Base-by-base conservation (phyloP, 257 asterid species). In the Handroanthus guayacan region DNA sequence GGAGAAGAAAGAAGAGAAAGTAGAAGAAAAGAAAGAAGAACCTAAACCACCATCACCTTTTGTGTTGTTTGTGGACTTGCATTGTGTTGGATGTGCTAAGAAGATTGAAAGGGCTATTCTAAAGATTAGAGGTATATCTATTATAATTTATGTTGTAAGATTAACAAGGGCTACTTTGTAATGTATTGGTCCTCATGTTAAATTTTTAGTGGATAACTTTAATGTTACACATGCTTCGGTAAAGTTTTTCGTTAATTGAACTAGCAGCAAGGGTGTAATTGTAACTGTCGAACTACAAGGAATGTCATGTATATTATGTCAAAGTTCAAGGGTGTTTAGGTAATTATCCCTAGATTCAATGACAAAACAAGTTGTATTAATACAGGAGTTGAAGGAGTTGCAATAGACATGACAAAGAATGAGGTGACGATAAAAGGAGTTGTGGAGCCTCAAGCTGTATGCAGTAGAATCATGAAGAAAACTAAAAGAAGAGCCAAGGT, bases 1-100 rank as follows among this genome's bases (percentile, higher is more conserved):
- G 71, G 88, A 84, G 78, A 69, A 81, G 54, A 80, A 81, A 18
- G 80, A 70, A 47, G 84, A 72, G 20, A 79, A 81, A 52, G 17
- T 11, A 71, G 89, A 77, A 37, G 86, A 85, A 54, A 74, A 75
- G 78, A 74, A 81, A 54, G 75, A 88, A 80, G 92, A 86, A 52
- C 77, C 96, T 0, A 89, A 90, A 58, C 90, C 91, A 38, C 93
- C 89, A 5, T 50, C 81, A 0, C 96, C 96, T n/a, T 79, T 89
- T 45, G 92, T 94, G 37, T 79, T 94, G 84, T 89, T 62, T 36
- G 84, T 91, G 45, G 97, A 91, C 72, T 84, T 94, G 83, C 98
- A 94, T 71, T 94, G 98, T 76, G 82, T 84, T 61, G 97, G 98
- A 44, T 94, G 98, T 81, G 97, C 97, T 0, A 91, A 90, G 86